Conservation (phyloP, 305 asterid genomes). For the Withania somnifera region DNA sequence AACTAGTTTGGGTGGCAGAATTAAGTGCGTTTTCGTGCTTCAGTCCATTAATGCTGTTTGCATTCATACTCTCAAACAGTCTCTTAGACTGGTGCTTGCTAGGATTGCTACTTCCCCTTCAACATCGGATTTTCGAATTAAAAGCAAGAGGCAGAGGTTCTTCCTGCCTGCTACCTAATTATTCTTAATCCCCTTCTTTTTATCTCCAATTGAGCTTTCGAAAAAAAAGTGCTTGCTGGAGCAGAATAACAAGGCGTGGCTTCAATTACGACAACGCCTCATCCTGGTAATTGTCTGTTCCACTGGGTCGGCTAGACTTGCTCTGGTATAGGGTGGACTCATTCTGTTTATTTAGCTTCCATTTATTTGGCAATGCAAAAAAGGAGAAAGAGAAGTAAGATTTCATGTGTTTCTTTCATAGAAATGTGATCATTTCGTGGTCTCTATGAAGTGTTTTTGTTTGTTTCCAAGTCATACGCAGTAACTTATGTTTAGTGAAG, state of each 20-base stretch:
- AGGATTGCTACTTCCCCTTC: conserved; percentile 40
- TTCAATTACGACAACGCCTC: neutral
- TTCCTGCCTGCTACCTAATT: conserved; percentile 37
- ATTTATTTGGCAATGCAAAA: neutral
- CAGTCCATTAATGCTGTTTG: conserved; percentile 8
- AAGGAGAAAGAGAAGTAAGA: neutral
- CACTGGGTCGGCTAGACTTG: neutral
- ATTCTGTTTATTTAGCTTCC: neutral
- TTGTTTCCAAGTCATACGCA: neutral
- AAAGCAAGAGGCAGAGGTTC: conserved; percentile 88
- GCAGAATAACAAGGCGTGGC: neutral
- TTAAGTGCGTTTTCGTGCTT: conserved; percentile 29
- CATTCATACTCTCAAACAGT: conserved; percentile 27
- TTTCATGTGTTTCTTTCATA: neutral
- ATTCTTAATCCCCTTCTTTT: neutral
- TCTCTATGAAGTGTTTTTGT: neutral
- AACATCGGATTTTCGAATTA: conserved; percentile 26
- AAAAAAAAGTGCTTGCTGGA: neutral
- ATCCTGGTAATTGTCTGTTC: neutral
- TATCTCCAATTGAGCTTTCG: neutral
- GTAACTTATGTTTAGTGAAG: neutral
- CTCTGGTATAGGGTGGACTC: neutral
- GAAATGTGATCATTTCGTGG: neutral
- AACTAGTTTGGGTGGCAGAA: conserved; percentile 62
- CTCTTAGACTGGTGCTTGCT: conserved; percentile 37